Conservation (phyloP, 2,329 filamentous ascomycete species). For the Lasiodiplodia hormozganensis region DNA sequence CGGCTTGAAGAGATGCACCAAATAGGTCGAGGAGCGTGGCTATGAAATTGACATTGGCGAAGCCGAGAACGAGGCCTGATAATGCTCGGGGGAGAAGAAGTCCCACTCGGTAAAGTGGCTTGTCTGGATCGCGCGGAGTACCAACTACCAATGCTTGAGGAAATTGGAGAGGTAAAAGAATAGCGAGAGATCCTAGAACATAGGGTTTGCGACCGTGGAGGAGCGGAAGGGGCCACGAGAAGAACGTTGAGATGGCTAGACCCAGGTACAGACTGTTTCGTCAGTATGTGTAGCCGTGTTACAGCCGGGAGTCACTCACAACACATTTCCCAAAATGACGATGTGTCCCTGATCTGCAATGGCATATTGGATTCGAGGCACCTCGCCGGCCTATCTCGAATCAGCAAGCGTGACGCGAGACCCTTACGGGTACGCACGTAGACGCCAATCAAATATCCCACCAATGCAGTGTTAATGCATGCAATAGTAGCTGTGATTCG, state of each 20-base stretch:
- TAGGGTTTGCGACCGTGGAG: conserved; percentile 81
- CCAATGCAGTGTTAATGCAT: conserved; percentile 74
- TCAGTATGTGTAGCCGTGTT: not conserved
- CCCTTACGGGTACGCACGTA: conserved; percentile 55
- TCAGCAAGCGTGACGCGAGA: not conserved
- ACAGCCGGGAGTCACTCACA: conserved; percentile 43
- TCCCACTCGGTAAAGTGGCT: conserved; percentile 59
- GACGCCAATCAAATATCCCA: conserved; percentile 75
- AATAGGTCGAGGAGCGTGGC: conserved; percentile 76
- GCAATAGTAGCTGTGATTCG: conserved; percentile 71
- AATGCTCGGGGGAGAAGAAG: conserved; percentile 69
- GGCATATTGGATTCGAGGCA: conserved; percentile 80
- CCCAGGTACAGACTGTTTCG: conserved; percentile 66
- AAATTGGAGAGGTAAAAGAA: conserved; percentile 76
- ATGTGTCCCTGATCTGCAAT: conserved; percentile 73
- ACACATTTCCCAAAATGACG: conserved; percentile 75
- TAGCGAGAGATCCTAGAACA: conserved; percentile 69
- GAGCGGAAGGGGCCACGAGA: conserved; percentile 76
- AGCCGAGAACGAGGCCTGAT: conserved; percentile 74
- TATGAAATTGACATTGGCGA: conserved; percentile 79
- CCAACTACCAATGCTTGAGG: conserved; percentile 70
- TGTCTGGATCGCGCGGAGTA: conserved; percentile 58
- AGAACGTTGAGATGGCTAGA: conserved; percentile 71
- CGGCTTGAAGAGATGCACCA: conserved; percentile 76
- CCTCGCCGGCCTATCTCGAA: conserved; percentile 66